A percentile compares a stretch with the other conserved stretches of the same genome.
Evolutionary conservation across 768 basidiomycete genomes (phyloP).

Genomic region (Mycena filopes): DNA sequence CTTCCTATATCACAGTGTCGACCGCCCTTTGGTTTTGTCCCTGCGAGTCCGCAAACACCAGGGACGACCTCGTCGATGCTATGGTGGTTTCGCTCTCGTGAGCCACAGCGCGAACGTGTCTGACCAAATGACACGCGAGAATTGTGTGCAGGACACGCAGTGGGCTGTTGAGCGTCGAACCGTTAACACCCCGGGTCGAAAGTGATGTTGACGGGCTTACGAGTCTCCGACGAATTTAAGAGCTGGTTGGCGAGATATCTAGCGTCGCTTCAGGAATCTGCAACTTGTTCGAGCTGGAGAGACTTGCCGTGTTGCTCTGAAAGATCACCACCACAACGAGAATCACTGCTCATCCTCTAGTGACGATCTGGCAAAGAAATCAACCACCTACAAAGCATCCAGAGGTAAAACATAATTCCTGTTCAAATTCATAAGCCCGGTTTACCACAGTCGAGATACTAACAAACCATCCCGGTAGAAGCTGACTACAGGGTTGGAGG

Average conservation of each 20-base stretch:
- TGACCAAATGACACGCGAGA: constrained; percentile 20
- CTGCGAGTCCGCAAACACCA: background rate
- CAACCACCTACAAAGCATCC: constrained; percentile 14
- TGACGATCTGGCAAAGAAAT: background rate
- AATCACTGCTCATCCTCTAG: background rate
- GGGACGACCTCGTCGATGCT: background rate
- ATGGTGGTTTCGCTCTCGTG: background rate
- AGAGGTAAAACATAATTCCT: constrained; percentile 23
- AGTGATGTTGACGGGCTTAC: constrained; percentile 2
- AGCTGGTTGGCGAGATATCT: background rate
- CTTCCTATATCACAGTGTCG: background rate
- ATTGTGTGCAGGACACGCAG: constrained; percentile 20
- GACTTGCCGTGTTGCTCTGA: background rate
- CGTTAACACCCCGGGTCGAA: background rate
- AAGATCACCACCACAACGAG: constrained; percentile 3
- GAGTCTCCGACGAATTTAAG: constrained; percentile 5
- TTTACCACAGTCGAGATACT: background rate
- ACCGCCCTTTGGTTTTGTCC: background rate
- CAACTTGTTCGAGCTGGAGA: background rate
- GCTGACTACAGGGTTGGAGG: background rate
- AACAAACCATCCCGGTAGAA: constrained; percentile 26
- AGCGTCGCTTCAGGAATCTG: background rate
- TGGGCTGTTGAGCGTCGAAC: constrained; percentile 4
- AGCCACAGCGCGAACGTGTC: constrained; percentile 19
- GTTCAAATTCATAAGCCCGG: background rate